A percentile compares a stretch with the other conserved stretches of the same genome.
Conservation (phyloP, 2,329 filamentous ascomycete species). For the Esteya vermicola region DNA sequence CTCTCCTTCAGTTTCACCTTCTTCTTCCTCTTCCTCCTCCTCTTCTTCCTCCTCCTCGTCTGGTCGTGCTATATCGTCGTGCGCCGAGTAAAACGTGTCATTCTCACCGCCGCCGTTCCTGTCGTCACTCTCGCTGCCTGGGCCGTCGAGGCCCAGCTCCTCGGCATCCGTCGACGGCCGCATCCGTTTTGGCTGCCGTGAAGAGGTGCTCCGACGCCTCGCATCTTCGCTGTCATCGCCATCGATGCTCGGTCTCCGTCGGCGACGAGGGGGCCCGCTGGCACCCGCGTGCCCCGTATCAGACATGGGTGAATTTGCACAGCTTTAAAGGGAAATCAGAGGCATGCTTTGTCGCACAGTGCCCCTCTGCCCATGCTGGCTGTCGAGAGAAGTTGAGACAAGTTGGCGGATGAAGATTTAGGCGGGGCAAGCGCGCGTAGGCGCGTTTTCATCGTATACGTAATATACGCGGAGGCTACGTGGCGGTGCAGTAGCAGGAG, state of each 20-base stretch:
- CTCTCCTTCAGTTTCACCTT: conserved; percentile 6
- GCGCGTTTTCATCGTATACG: too few relatives aligned
- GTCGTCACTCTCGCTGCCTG: conserved; percentile 1
- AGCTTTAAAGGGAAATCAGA: too few relatives aligned
- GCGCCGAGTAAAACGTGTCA: conserved; percentile 5
- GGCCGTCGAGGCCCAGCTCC: not conserved
- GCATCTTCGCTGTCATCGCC: conserved; percentile 20
- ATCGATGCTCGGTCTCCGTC: conserved; percentile 27
- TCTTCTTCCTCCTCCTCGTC: conserved; percentile 4
- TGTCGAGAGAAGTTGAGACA: too few relatives aligned
- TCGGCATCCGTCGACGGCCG: conserved; percentile 14
- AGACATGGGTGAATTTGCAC: too few relatives aligned
- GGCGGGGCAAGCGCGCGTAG: too few relatives aligned
- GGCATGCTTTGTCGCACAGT: too few relatives aligned
- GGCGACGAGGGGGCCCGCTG: conserved; percentile 20
- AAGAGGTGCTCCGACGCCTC: too few relatives aligned
- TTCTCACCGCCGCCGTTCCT: conserved; percentile 1
- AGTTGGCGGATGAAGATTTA: too few relatives aligned
- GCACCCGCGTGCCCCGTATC: conserved; percentile 14
- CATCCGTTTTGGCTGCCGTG: conserved; percentile 20
- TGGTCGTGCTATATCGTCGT: conserved; percentile 5
- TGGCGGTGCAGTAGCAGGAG: too few relatives aligned
- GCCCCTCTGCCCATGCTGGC: too few relatives aligned
- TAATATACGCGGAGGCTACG: too few relatives aligned
- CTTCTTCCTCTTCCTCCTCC: conserved; percentile 4